Percentiles rank a stretch among this genome's conserved stretches.
Evolutionary conservation across 805 yeast species (phyloP).

Genomic region (Starmerella bombi): DNA sequence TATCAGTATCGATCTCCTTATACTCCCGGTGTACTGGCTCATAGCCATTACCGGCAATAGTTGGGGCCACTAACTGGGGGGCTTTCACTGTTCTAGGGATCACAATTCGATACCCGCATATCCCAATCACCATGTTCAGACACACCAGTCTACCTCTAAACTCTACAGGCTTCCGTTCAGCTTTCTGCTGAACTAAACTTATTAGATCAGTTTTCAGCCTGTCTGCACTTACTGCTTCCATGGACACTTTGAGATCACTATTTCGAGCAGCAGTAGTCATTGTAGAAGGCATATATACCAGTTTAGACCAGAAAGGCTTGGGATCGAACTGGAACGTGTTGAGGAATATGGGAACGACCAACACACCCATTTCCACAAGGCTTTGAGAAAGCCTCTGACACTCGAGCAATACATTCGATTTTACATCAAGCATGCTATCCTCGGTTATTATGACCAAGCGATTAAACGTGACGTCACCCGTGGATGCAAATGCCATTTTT

Average conservation of each 20-base stretch:
- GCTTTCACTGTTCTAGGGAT: too few relatives aligned
- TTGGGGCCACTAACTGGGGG: too few relatives aligned
- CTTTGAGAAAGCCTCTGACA: neutral
- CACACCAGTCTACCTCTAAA: slow-evolving; percentile 1
- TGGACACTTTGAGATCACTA: neutral
- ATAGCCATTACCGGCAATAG: too few relatives aligned
- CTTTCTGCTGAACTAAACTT: slow-evolving; percentile 1
- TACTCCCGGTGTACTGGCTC: neutral
- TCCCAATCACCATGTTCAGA: neutral
- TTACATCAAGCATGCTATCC: neutral
- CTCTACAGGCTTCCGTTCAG: slow-evolving; percentile 5
- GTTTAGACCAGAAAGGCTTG: neutral
- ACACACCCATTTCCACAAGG: slow-evolving; percentile 1
- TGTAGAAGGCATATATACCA: slow-evolving; percentile 1
- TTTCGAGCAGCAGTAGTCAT: slow-evolving; percentile 1
- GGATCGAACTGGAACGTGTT: neutral
- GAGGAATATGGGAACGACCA: slow-evolving; percentile 1
- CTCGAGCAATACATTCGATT: neutral
- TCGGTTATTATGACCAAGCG: slow-evolving; percentile 1
- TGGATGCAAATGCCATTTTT: neutral
- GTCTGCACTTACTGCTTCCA: neutral
- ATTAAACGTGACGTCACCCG: neutral
- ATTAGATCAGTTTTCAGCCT: neutral
- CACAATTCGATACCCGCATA: slow-evolving; percentile 2
- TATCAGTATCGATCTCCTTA: too few relatives aligned